A percentile compares a stretch with the other conserved stretches of the same genome.
phyloP scores from a whole-genome alignment of 2,329 filamentous ascomycete genomes.

The Orbilia oligospora region DNA sequence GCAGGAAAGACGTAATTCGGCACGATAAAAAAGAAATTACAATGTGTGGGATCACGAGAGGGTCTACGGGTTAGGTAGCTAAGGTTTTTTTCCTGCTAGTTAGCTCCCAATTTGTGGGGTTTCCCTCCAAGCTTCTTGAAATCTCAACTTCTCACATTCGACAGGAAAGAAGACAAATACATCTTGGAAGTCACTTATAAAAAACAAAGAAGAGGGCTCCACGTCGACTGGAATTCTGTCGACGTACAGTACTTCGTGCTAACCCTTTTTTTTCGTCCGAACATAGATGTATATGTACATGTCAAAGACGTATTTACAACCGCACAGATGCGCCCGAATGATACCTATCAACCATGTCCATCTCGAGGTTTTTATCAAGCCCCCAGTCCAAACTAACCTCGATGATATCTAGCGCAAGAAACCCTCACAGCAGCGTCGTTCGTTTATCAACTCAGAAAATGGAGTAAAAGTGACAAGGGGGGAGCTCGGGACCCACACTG shows the following conservation, averaged over 20 bases:
- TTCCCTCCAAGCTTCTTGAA: slow-evolving; percentile 21
- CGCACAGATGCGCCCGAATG: slow-evolving; percentile 16
- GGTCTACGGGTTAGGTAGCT: slow-evolving; percentile 55
- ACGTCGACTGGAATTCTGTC: slow-evolving; percentile 43
- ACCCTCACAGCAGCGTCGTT: slow-evolving; percentile 7
- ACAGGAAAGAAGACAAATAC: neutral
- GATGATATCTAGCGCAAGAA: slow-evolving; percentile 42
- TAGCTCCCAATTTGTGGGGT: slow-evolving; percentile 52
- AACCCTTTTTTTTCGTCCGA: slow-evolving; percentile 49
- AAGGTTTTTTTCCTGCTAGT: slow-evolving; percentile 28
- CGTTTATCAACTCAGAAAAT: slow-evolving; percentile 27
- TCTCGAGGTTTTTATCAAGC: neutral
- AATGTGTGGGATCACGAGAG: slow-evolving; percentile 56
- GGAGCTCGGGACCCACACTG: slow-evolving; percentile 59
- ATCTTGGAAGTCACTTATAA: neutral
- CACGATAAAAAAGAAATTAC: slow-evolving; percentile 51
- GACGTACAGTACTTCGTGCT: neutral
- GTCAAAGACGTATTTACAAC: slow-evolving; percentile 24
- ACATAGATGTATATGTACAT: slow-evolving; percentile 38
- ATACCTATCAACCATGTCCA: slow-evolving; percentile 40
- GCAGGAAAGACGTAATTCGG: slow-evolving; percentile 48
- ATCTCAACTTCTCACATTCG: slow-evolving; percentile 19
- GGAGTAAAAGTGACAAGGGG: slow-evolving; percentile 31
- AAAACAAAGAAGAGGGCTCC: slow-evolving; percentile 1
- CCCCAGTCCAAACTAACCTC: slow-evolving; percentile 20